Evolutionary conservation across 2,329 filamentous ascomycete species (phyloP).

Genomic region (Alternaria ethzedia): DNA sequence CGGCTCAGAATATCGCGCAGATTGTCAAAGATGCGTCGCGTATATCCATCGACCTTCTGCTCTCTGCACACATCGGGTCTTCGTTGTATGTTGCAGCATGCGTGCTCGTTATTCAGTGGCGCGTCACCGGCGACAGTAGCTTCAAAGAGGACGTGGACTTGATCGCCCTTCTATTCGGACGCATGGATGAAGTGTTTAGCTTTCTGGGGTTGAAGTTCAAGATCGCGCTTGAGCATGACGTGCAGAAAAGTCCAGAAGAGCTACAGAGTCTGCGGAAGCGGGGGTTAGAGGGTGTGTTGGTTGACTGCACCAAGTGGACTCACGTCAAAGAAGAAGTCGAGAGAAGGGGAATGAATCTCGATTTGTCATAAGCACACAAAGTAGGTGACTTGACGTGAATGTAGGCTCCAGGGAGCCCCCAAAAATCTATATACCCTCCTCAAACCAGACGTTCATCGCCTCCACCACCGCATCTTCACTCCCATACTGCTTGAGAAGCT

Average conservation of each 20-base stretch:
- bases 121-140: conserved; percentile 24
- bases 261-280: conserved; percentile 17
- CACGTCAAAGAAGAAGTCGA: conserved; percentile 18
- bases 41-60: conserved; percentile 32
- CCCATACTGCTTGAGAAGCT: background rate
- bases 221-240: conserved; percentile 29
- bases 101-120: conserved; percentile 38
- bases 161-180: conserved; percentile 34
- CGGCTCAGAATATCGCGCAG: conserved; percentile 34
- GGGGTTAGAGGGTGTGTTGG: conserved; percentile 36
- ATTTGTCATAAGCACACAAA: background rate
- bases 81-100: conserved; percentile 32
- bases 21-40: conserved; percentile 36
- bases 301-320: conserved; percentile 37
- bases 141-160: conserved; percentile 35
- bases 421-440: background rate
- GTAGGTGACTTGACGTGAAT: too few species aligned
- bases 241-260: conserved; percentile 21
- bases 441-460: background rate
- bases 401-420: too few species aligned
- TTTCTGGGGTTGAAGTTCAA: conserved; percentile 40
- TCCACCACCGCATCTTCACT: background rate
- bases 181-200: conserved; percentile 32
- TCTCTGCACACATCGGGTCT: conserved; percentile 31
- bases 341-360: conserved; percentile 16